Conservation (phyloP, 306 rosid genomes). For the Quillaja saponaria region DNA sequence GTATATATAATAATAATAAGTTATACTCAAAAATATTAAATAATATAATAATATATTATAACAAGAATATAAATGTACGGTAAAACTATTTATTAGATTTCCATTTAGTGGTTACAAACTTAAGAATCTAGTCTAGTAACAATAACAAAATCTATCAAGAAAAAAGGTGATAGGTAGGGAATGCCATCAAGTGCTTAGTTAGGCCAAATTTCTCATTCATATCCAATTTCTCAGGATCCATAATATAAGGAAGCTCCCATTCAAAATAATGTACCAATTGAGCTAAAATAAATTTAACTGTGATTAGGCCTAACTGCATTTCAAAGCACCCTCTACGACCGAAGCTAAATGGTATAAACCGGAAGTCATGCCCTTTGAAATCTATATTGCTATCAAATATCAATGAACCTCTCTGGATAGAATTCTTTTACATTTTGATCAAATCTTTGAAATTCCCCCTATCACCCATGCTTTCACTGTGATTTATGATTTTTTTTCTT, state of each 20-base stretch:
- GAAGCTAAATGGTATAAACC: constrained; percentile 45
- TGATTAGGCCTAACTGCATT: constrained; percentile 6
- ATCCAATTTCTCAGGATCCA: constrained; percentile 30
- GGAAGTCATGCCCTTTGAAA: constrained; percentile 31
- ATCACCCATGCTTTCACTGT: constrained; percentile 35
- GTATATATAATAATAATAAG: too few species aligned
- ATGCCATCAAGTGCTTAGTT: neutral
- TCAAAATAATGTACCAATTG: constrained; percentile 40
- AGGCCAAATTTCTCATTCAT: constrained; percentile 36
- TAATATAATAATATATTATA: too few species aligned
- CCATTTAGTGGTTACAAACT: too few species aligned
- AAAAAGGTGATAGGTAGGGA: constrained; percentile 29
- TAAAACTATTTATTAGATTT: too few species aligned
- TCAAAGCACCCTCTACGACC: constrained; percentile 20
- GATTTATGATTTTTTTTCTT: constrained; percentile 16
- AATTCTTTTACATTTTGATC: constrained; percentile 43
- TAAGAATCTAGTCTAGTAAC: too few species aligned
- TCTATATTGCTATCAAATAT: constrained; percentile 26
- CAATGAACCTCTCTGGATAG: constrained; percentile 41
- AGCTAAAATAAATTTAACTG: constrained; percentile 14
- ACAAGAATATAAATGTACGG: too few species aligned
- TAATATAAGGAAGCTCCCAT: constrained; percentile 42
- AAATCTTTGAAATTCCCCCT: constrained; percentile 37
- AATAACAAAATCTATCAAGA: too few species aligned
- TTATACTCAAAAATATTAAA: too few species aligned